Base-by-base conservation (phyloP, 768 basidiomycete species). In the Suillus discolor region DNA sequence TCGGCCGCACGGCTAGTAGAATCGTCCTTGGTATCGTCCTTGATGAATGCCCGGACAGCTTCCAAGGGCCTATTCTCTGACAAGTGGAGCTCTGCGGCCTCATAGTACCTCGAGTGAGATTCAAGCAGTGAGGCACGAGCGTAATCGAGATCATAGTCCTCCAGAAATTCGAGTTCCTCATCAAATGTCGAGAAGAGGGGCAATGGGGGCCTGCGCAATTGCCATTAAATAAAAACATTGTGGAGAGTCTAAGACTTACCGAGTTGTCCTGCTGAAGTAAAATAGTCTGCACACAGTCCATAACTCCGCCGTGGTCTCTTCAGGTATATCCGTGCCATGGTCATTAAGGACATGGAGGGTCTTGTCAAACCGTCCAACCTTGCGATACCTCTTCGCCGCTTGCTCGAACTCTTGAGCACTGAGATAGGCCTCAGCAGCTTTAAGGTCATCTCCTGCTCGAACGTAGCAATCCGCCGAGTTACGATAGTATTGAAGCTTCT, bases 51-150 rank as follows among this genome's bases (percentile, higher is more conserved):
- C 16, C 71, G 74, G 15, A 87, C 82, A 0, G 87, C 89, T 15
- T 84, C 80, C 1, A 80, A 41, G 0, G 72, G 73, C 1, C 83
- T 79, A 16, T 84, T 85, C 67, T 87, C 83, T 0, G 74, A 72
- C 6, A 86, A 66, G 68, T 86, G 82, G n/a, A 87, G 69, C 25
- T 84, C 78, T 1, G 87, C 87, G 0, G 88, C 88, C 41, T 89
- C 85, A 1, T 68, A 62, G 54, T 74, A 79, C 66, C 79, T 78
- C 15, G 80, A 82, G 12, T 81, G 76, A 6, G 75, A 73, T 36
- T 79, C 77, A 15, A 88, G 75, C 9, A 89, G 68, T 0, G 74
- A 72, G 0, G 83, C 83, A 9, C 79, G 84, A 8, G 84, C 82
- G 16, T 79, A 65, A 67, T 87, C 84, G 9, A 91, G 74, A 41